Percentiles rank a stretch among this genome's conserved stretches.
phyloP scores from a whole-genome alignment of 208 protist species.

The Blastocrithidia nonstop region DNA sequence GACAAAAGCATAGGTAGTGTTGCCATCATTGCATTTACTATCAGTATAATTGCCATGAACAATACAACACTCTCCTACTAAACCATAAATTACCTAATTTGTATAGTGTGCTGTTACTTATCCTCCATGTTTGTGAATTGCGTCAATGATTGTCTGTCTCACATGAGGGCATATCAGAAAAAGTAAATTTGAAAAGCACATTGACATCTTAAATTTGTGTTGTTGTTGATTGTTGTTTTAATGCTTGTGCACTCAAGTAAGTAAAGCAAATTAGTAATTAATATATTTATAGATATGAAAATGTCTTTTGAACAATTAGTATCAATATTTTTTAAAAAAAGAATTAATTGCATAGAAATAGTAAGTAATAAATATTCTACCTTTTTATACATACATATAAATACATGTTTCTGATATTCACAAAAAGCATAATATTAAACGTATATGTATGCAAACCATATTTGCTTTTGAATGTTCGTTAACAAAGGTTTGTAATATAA shows the following conservation, averaged over 20 bases:
- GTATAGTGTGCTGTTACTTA: no score
- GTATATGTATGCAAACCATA: not conserved
- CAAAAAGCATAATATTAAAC: not conserved
- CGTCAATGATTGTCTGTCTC: not conserved
- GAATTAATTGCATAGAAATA: not conserved
- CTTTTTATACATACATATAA: not conserved
- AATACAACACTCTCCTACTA: no score
- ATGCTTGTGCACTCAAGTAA: not conserved
- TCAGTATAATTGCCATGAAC: no score
- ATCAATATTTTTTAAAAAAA: not conserved
- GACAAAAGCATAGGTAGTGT: slow-evolving; percentile 1
- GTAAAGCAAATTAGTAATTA: not conserved
- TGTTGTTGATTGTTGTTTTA: not conserved
- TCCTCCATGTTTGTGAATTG: slow-evolving; percentile 12
- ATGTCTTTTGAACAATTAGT: not conserved
- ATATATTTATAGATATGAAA: not conserved
- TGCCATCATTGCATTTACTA: slow-evolving; percentile 5
- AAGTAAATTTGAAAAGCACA: not conserved
- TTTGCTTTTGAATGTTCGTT: not conserved
- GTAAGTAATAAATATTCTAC: not conserved
- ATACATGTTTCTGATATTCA: not conserved
- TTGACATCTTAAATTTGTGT: not conserved
- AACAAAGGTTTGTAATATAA: not conserved
- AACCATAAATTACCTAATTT: no score
- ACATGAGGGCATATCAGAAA: not conserved